Conservation (phyloP, 2,329 filamentous ascomycete species). For the Pseudopyricularia javanii region DNA sequence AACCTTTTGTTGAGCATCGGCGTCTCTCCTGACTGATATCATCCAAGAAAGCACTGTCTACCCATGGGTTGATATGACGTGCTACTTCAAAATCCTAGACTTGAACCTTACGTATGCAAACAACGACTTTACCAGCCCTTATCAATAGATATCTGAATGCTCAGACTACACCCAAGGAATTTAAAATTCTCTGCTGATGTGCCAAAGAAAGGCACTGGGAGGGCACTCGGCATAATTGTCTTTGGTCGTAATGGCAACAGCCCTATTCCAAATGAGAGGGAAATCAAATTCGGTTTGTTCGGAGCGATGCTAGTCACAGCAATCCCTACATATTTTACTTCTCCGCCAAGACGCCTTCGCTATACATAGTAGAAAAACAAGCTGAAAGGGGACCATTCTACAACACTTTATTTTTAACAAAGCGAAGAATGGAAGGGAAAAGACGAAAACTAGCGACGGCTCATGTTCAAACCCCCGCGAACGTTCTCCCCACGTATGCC, state of each 20-base stretch:
- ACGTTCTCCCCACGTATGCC: conserved; percentile 9
- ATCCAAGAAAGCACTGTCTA: neutral
- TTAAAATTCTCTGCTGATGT: neutral
- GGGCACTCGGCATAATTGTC: neutral
- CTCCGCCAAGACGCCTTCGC: neutral
- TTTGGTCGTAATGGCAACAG: neutral
- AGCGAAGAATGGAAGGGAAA: neutral
- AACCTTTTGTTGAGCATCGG: neutral
- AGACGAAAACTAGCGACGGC: neutral
- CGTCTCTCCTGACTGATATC: neutral
- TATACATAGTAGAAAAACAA: neutral
- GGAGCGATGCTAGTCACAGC: neutral
- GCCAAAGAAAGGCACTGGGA: neutral
- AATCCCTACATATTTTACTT: neutral
- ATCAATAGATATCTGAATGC: neutral
- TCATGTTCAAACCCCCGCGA: conserved; percentile 8
- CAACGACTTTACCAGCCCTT: neutral
- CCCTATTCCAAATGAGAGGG: too few species aligned
- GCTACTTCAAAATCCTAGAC: neutral
- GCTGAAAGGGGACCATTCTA: neutral
- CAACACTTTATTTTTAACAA: neutral
- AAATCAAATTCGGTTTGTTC: too few species aligned
- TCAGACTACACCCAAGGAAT: neutral
- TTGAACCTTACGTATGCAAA: neutral
- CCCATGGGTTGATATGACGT: neutral